These are phyloP conservation scores for Aspergillaceae sp. DNA, from an alignment of 2,329 filamentous ascomycete species.

Conservation along the genomic window DNA sequence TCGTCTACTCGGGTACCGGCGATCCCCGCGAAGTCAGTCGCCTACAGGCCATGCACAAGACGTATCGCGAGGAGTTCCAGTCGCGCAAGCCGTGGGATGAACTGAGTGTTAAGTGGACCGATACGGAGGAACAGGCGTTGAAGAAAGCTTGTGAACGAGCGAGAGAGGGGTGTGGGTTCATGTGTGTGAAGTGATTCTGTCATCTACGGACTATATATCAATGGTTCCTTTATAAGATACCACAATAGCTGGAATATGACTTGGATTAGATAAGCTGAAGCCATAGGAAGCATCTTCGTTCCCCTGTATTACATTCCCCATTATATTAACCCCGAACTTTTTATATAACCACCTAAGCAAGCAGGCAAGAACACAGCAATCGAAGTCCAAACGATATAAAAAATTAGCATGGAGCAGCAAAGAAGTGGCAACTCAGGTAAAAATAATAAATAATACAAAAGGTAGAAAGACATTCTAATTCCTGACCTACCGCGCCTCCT, in stretches of 20 bases:
- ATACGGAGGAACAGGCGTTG: conserved; percentile 53
- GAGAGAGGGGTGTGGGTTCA: conserved; percentile 50
- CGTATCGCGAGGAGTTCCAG: conserved; percentile 49
- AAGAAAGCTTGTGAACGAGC: conserved; percentile 49
- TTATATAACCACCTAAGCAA: background rate
- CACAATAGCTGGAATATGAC: too few species aligned
- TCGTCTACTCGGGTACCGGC: conserved; percentile 57
- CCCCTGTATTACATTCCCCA: too few species aligned
- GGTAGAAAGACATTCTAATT: conserved; percentile 11
- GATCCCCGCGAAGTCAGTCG: conserved; percentile 51
- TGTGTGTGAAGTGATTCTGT: conserved; percentile 46
- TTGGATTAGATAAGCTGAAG: too few species aligned
- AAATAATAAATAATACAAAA: conserved; percentile 8
- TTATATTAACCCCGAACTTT: background rate
- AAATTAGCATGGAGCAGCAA: background rate
- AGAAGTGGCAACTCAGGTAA: background rate
- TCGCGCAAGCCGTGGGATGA: conserved; percentile 55
- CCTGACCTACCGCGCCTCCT: conserved; percentile 14
- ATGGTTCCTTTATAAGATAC: too few species aligned
- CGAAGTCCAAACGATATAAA: background rate
- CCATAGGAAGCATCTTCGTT: too few species aligned
- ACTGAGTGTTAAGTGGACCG: conserved; percentile 56
- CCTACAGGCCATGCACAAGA: conserved; percentile 48
- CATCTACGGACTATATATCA: background rate
- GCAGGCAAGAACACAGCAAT: background rate